phyloP scores from a whole-genome alignment of 202 grass and related monocot genomes.

The Musa balbisiana region DNA sequence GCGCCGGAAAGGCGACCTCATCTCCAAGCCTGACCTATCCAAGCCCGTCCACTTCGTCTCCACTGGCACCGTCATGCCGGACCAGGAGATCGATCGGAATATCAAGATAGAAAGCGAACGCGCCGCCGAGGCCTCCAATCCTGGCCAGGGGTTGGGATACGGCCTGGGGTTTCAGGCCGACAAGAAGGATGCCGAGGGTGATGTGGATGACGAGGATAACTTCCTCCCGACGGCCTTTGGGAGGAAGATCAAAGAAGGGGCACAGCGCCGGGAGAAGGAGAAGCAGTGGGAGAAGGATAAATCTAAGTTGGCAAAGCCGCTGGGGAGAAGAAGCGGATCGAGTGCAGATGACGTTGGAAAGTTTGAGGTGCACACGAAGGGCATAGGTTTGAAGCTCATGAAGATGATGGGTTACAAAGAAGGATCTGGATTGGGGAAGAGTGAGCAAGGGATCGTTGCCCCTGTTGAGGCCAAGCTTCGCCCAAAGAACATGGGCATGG shows the following conservation, averaged over 20 bases:
- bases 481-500: conserved; percentile 70
- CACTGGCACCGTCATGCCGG: conserved; percentile 55
- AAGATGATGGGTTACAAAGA: conserved; percentile 72
- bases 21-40: conserved; percentile 48
- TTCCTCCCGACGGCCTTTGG: conserved; percentile 62
- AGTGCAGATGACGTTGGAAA: conserved; percentile 26
- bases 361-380: conserved; percentile 46
- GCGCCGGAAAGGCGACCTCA: conserved; percentile 36
- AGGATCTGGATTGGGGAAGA: conserved; percentile 70
- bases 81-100: conserved; percentile 30
- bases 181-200: conserved; percentile 10
- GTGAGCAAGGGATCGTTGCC: conserved; percentile 43
- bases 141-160: conserved; percentile 34
- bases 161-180: conserved; percentile 30
- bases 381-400: conserved; percentile 59
- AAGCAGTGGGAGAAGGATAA: conserved; percentile 39
- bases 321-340: conserved; percentile 23
- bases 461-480: conserved; percentile 44
- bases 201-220: conserved; percentile 26
- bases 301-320: conserved; percentile 20
- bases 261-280: conserved; percentile 53
- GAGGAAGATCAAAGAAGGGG: conserved; percentile 54
- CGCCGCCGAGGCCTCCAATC: conserved; percentile 5
- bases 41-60: conserved; percentile 79
- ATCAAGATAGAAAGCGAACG: conserved; percentile 2